Conservation (phyloP, 352 stramenopile species). For the Phytophthora idaei region DNA sequence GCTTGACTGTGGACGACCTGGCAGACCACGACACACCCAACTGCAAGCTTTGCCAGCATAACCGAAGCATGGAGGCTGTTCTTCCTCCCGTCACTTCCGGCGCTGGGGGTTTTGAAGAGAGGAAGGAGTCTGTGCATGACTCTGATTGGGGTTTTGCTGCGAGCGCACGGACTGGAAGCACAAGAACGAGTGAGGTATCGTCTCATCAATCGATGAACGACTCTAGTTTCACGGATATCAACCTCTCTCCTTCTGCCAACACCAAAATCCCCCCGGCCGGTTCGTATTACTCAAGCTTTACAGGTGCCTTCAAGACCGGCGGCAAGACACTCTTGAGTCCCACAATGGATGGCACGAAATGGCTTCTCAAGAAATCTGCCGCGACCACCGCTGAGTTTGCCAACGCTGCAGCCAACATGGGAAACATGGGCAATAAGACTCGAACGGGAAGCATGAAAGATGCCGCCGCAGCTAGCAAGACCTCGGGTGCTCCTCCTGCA, state of each 20-base stretch:
- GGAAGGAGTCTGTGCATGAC: slow-evolving; percentile 21
- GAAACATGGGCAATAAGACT: slow-evolving; percentile 34
- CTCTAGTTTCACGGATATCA: slow-evolving; percentile 31
- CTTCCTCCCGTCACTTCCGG: not conserved
- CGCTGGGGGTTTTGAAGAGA: slow-evolving; percentile 7
- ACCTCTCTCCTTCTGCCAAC: slow-evolving; percentile 25
- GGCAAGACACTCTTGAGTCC: slow-evolving; percentile 74
- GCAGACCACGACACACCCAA: slow-evolving; percentile 71
- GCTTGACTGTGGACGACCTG: slow-evolving; percentile 70
- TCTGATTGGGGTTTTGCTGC: slow-evolving; percentile 10
- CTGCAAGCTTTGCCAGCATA: slow-evolving; percentile 72
- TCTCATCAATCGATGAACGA: slow-evolving; percentile 17
- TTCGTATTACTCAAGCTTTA: slow-evolving; percentile 77
- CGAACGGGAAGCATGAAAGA: slow-evolving; percentile 30
- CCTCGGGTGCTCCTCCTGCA: not conserved
- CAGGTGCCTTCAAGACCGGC: slow-evolving; percentile 68
- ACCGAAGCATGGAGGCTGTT: slow-evolving; percentile 31
- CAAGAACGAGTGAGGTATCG: slow-evolving; percentile 17
- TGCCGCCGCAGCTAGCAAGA: slow-evolving; percentile 7
- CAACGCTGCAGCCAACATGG: slow-evolving; percentile 33
- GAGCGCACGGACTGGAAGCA: slow-evolving; percentile 20
- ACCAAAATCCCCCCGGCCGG: slow-evolving; percentile 20
- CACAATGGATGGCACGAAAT: slow-evolving; percentile 70
- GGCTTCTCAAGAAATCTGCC: slow-evolving; percentile 74
- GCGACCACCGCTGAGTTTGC: slow-evolving; percentile 38